Evolutionary conservation across 805 yeast species (phyloP), one percentile per base, ranked within the genome.

Genomic region (Grigorovia transvaalensis): DNA sequence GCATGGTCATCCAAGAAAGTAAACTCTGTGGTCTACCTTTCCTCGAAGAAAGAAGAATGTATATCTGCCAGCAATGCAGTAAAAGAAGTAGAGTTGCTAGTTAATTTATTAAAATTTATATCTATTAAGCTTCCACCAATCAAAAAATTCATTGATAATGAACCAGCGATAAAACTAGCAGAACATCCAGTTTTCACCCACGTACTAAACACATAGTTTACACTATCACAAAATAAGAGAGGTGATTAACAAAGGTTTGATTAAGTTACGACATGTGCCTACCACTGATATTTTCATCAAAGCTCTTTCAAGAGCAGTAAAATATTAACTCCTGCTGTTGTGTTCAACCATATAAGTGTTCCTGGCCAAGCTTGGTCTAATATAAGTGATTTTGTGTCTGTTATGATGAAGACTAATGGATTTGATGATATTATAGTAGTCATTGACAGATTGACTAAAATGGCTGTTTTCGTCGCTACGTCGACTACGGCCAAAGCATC

Each of bases 1-100:
- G 54, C 57, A 3, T 56, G 57, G 59, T 49, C 50, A 9, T 53
- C 59, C 1, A 54, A 48, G 46, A 56, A 50, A 38, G 52, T 51
- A 11, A 56, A 44, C n/a, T 29, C 52, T 1, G 46, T 50, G 9
- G 50, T 52, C 4, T 45, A 50, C 17, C 18, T 54, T 4, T 56
- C 58, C 1, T 56, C 54, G 6, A 54, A 54, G 1, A 53, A 52
- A 40, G 50, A 52, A 1, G 56, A 55, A 33, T 53, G 51, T 19
- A 52, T 53, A 29, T 52, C 51, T 1, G 54, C 48, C 1, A 50
- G 53, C 47, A 52, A 54, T 18, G 51, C 58, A 1, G 50, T 44
- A 1, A 50, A 27, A 35, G 56, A 55, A 49, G 23, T 44, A 1
- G 33, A 42, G 40, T 53, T 54, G 50, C 17, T 47, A 11, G 8